Base-by-base conservation (phyloP, 2,329 filamentous ascomycete species). In the Colletotrichum tofieldiae region DNA sequence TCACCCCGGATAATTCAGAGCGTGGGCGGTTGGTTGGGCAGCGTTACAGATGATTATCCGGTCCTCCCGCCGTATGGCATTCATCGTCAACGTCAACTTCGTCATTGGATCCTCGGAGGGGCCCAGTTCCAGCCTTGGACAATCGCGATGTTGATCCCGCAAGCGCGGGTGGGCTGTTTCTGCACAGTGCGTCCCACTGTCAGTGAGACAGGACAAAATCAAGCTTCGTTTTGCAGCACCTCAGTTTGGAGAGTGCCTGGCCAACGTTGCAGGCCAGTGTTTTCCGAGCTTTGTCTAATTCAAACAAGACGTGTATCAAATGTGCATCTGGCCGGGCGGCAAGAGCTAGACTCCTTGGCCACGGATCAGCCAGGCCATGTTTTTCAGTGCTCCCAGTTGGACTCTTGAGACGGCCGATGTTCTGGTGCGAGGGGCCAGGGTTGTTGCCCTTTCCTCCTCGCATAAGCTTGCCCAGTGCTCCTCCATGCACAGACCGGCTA, bases 341-440 rank as follows among this genome's bases (percentile, higher is more conserved):
- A 23, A 41, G 41, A 43, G 61, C 23, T 45, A 49, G 37, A 45
- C 37, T 16, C 11, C 8, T 56, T 56, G 43, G 45, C 43, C 35
- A 52, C 35, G 23, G 59, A 49, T 55, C 26, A 43, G 52, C 12
- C 51, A 37, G 45, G 8, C 20, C 37, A n/a, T 43, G 43, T 45
- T 26, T 26, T 11, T n/a, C 60, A 43, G n/a, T 32, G 26, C 29
- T n/a, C 26, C 26, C 20, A 63, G 18, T 20, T 35, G 8, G 1
- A 54, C 29, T 54, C 26, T 11, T 56, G n/a, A 47, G 64, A 51
- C 54, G 20, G 35, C 26, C 35, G 37, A 52, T 35, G 16, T 52
- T 65, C 66, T 73, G 70, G 70, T 73, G 67, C 67, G 70, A 65
- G 49, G 61, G 47, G 62, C 4, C 64, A 71, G 69, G 69, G 69